Evolutionary conservation across 2,329 filamentous ascomycete genomes (phyloP).

Genomic region (Passalora sequoiae): DNA sequence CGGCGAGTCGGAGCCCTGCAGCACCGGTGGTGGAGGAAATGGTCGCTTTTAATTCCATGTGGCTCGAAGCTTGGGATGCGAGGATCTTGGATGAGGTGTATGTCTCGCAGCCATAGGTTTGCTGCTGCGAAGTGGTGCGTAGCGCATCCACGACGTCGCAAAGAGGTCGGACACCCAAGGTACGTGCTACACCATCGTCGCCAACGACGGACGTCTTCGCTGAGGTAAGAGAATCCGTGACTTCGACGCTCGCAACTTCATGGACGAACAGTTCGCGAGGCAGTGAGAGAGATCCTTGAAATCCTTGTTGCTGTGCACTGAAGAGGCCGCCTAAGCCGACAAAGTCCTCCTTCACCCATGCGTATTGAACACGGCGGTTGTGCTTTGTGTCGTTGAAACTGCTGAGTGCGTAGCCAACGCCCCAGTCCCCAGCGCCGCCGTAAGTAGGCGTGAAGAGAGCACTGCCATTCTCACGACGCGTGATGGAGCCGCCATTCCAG

Average conservation of each 20-base stretch:
- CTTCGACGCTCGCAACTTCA: conserved; percentile 37
- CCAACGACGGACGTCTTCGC: conserved; percentile 21
- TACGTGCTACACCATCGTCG: conserved; percentile 39
- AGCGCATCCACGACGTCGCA: conserved; percentile 42
- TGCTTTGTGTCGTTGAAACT: conserved; percentile 48
- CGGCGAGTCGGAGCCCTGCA: conserved; percentile 41
- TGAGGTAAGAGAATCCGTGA: conserved; percentile 25
- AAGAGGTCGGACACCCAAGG: conserved; percentile 42
- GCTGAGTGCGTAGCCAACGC: conserved; percentile 42
- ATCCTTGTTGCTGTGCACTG: conserved; percentile 40
- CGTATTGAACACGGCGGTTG: conserved; percentile 45
- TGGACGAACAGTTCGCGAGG: conserved; percentile 46
- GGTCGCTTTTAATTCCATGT: conserved; percentile 41
- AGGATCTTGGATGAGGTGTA: conserved; percentile 29
- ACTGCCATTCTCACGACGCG: conserved; percentile 41
- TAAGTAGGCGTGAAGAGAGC: conserved; percentile 42
- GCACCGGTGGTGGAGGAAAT: conserved; percentile 36
- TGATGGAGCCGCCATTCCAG: conserved; percentile 43
- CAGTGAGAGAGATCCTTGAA: conserved; percentile 42
- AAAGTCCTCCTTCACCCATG: conserved; percentile 44
- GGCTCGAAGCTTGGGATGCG: conserved; percentile 30
- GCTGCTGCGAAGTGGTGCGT: conserved; percentile 28
- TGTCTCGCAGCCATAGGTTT: conserved; percentile 22
- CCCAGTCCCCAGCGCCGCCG: conserved; percentile 43
- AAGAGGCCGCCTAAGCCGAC: conserved; percentile 35